Base-by-base conservation (phyloP, 805 yeast species). In the Isabelozyma rhagii region DNA sequence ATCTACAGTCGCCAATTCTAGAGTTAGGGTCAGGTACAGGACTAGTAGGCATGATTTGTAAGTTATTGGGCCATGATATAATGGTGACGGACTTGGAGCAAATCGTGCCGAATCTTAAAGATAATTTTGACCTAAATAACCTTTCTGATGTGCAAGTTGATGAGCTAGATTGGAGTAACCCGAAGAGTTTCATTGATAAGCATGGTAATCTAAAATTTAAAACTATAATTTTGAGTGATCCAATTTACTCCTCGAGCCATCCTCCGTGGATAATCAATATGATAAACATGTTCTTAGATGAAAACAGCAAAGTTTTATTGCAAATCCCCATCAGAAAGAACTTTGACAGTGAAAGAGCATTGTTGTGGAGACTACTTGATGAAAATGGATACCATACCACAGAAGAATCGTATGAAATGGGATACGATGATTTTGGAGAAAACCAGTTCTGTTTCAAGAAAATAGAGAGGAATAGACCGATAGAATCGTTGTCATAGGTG, bases 1-100 rank as follows among this genome's bases (percentile, higher is more conserved):
- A 62, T 28, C 53, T 67, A 3, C 21, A 44, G 13, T 65, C 59
- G 17, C 64, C 68, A 0, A 63, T 84, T 0, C 63, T 88, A 28
- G 99, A 93, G 59, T 69, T 94, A n/a, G 99, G 99, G 0, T 77
- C 98, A 0, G 99, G 99, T 0, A 94, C 99, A 0, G 99, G 99
- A 0, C 72, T 93, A 13, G 86, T 85, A 3, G 97, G 98, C 0
- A 86, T 94, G 36, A 75, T 84, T 0, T 75, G 88, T 49, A 80
- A 79, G 0, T 50, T 74, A 8, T 58, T 85, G 5, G 90, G 90
- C 0, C 67, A 62, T 52, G 56, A 66, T 0, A 69, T 84, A 1
- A 59, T 67, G 10, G 63, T 90, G 21, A 92, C 98, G 0, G 99
- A 93, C 63, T 69, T 94, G 45, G 83, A 83, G 0, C 94, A 84